Evolutionary conservation across 2,329 filamentous ascomycete genomes (phyloP).

Genomic region (Penicillium vulpinum): DNA sequence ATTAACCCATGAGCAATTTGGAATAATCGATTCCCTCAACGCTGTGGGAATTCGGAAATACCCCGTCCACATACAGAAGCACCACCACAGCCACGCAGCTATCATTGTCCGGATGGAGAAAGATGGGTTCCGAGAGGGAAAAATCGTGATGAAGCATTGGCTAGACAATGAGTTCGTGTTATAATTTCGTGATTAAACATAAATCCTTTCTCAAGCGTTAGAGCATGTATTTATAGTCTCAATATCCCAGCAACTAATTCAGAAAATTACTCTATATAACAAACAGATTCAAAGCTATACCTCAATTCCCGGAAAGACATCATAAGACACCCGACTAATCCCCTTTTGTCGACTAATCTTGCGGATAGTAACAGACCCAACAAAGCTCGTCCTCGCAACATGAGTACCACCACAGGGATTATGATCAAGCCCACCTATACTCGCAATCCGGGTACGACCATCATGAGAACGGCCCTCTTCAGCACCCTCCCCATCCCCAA

Average conservation of each 20-base stretch:
- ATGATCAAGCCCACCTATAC: slow-evolving; percentile 31
- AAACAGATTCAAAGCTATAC: not conserved
- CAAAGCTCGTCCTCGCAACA: slow-evolving; percentile 24
- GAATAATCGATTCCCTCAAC: slow-evolving; percentile 78
- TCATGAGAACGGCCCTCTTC: slow-evolving; percentile 7
- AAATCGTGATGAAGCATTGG: slow-evolving; percentile 78
- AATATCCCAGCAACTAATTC: not conserved
- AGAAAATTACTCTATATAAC: not conserved
- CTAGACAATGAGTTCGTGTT: slow-evolving; percentile 70
- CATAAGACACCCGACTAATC: slow-evolving; percentile 31
- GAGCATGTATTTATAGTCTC: slow-evolving; percentile 3
- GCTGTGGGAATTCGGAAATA: slow-evolving; percentile 59
- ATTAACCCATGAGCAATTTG: slow-evolving; percentile 75
- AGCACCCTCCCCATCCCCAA: slow-evolving; percentile 18
- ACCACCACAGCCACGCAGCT: slow-evolving; percentile 81
- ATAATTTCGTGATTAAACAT: slow-evolving; percentile 32
- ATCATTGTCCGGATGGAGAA: slow-evolving; percentile 75
- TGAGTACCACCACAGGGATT: slow-evolving; percentile 36
- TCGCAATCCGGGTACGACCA: slow-evolving; percentile 27
- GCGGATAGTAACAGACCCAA: slow-evolving; percentile 27
- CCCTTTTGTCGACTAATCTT: slow-evolving; percentile 34
- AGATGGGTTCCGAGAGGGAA: slow-evolving; percentile 73
- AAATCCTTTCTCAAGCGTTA: not conserved
- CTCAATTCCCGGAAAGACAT: slow-evolving; percentile 17
- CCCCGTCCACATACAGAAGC: slow-evolving; percentile 58